phyloP scores from a whole-genome alignment of 106 monocot species.

The Acorus calamus region DNA sequence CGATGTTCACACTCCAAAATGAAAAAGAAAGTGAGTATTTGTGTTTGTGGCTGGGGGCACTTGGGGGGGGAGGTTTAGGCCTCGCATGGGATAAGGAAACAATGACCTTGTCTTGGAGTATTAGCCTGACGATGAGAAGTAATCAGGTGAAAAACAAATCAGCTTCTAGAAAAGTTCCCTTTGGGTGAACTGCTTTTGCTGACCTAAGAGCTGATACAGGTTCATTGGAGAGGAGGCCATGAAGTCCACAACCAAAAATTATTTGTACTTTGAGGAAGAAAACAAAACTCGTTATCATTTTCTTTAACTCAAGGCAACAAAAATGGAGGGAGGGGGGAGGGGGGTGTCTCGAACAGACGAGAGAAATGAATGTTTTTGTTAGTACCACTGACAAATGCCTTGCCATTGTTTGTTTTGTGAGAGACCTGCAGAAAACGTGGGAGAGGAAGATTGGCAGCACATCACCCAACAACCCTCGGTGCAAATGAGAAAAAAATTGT shows the following conservation, averaged over 20 bases:
- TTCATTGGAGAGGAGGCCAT: slow-evolving; percentile 22
- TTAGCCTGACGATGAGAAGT: slow-evolving; percentile 60
- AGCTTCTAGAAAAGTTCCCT: slow-evolving; percentile 94
- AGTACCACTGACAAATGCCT: slow-evolving; percentile 75
- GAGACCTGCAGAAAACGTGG: slow-evolving; percentile 38
- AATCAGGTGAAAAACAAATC: slow-evolving; percentile 68
- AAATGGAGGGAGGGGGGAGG: too few relatives aligned
- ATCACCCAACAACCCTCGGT: slow-evolving; percentile 45
- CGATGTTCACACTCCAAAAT: too few relatives aligned
- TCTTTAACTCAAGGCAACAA: too few relatives aligned
- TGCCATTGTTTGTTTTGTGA: slow-evolving; percentile 43
- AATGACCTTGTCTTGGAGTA: slow-evolving; percentile 58
- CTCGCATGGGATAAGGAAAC: background rate
- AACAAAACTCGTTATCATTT: too few relatives aligned
- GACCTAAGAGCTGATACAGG: slow-evolving; percentile 50
- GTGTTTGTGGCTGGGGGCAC: too few relatives aligned
- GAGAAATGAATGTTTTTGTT: too few relatives aligned
- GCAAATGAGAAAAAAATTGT: too few relatives aligned
- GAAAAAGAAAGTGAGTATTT: too few relatives aligned
- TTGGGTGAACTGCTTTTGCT: slow-evolving; percentile 70
- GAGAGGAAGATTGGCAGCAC: slow-evolving; percentile 71
- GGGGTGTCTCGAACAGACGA: too few relatives aligned
- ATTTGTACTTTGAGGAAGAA: too few relatives aligned
- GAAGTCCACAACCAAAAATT: too few relatives aligned
- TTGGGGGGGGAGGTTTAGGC: too few relatives aligned